phyloP scores from a whole-genome alignment of 257 asterid species.

The Solanum ahanhuiri region DNA sequence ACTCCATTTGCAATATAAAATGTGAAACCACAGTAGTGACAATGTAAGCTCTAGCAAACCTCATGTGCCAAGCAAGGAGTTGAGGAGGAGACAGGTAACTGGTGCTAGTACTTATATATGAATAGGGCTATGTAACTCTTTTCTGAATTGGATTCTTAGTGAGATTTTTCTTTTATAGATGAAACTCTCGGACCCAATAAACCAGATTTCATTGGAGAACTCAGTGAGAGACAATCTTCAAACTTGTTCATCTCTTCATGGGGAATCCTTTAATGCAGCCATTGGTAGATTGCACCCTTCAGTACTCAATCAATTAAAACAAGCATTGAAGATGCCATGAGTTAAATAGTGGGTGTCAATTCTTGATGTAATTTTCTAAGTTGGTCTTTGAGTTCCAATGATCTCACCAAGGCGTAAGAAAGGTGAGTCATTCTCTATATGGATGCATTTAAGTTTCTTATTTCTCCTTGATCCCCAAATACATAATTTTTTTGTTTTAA shows the following conservation, averaged over 20 bases:
- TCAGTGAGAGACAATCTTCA: constrained; percentile 84
- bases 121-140: not conserved
- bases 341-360: not conserved
- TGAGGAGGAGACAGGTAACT: constrained; percentile 85
- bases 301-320: constrained; percentile 66
- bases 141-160: not conserved
- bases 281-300: constrained; percentile 85
- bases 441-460: not conserved
- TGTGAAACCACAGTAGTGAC: constrained; percentile 43
- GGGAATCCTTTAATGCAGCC: constrained; percentile 69
- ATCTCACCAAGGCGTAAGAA: constrained; percentile 7
- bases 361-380: constrained; percentile 11
- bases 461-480: not conserved
- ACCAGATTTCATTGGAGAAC: constrained; percentile 65
- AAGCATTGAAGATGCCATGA: constrained; percentile 77
- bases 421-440: not conserved
- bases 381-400: constrained; percentile 13
- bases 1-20: constrained; percentile 1
- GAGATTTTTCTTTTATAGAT: constrained; percentile 27
- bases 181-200: constrained; percentile 78
- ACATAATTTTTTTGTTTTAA: not conserved
- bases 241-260: constrained; percentile 81
- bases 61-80: constrained; percentile 80
- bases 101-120: not conserved
- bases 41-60: constrained; percentile 52